Conservation (phyloP, 257 asterid genomes). For the Ligustrum vulgare region DNA sequence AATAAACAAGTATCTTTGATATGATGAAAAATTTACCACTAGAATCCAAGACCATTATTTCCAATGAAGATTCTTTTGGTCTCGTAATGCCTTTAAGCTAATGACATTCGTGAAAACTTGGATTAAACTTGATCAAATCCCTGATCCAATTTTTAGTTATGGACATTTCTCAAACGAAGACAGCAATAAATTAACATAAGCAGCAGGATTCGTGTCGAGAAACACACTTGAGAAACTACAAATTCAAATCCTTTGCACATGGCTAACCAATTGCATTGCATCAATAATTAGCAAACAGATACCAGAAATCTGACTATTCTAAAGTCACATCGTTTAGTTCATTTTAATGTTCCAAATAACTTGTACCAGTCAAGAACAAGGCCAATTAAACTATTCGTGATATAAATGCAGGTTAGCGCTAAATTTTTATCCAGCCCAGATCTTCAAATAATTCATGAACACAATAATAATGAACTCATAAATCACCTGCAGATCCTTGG, state of each 20-base stretch:
- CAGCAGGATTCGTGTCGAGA: background rate
- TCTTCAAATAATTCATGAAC: conserved; percentile 8
- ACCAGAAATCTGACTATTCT: conserved; percentile 17
- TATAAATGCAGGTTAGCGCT: conserved; percentile 13
- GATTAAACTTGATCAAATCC: background rate
- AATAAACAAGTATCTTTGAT: conserved; percentile 1
- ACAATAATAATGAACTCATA: background rate
- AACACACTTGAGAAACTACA: conserved; percentile 1
- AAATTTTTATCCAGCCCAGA: conserved; percentile 11
- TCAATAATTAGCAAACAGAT: conserved; percentile 16
- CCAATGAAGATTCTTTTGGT: conserved; percentile 6
- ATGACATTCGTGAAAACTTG: background rate
- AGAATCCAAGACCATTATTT: conserved; percentile 15
- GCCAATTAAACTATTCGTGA: conserved; percentile 5
- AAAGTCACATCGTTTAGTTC: conserved; percentile 14
- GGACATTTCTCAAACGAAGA: background rate
- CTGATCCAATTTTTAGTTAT: background rate
- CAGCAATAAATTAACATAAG: background rate
- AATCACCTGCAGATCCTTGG: conserved; percentile 71
- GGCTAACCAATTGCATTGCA: conserved; percentile 29
- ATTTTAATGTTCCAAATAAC: background rate
- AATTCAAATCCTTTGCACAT: background rate
- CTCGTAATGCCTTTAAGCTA: conserved; percentile 6
- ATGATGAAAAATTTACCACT: background rate
- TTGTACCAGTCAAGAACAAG: conserved; percentile 16